Conservation (phyloP, 1,284 basidiomycete genomes). For the Fistulina hepatica region DNA sequence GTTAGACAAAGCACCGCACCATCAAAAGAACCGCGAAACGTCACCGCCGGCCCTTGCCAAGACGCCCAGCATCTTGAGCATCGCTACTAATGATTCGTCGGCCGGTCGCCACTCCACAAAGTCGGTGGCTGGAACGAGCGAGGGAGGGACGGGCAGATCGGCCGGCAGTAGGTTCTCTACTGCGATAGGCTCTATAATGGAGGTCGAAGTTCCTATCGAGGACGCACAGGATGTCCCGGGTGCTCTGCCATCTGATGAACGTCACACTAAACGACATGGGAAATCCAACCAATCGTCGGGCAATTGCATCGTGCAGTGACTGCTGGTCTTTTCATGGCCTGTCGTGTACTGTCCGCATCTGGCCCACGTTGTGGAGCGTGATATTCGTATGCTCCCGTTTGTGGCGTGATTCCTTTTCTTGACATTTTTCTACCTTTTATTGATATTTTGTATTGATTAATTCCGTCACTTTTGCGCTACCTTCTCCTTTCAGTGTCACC, state of each 20-base stretch:
- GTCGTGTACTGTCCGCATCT: too few relatives aligned
- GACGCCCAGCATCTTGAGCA: conserved; percentile 30
- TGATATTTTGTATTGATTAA: too few relatives aligned
- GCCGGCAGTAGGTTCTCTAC: conserved; percentile 19
- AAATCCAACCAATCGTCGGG: conserved; percentile 30
- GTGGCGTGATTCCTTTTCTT: too few relatives aligned
- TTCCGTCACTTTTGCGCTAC: too few relatives aligned
- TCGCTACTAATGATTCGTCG: conserved; percentile 34
- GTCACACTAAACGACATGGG: conserved; percentile 33
- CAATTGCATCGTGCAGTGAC: conserved; percentile 34
- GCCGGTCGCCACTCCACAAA: conserved; percentile 17
- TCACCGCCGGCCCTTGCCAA: conserved; percentile 43
- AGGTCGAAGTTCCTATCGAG: conserved; percentile 17
- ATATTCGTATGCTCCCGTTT: too few relatives aligned
- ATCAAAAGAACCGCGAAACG: conserved; percentile 31
- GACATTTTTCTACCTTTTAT: too few relatives aligned
- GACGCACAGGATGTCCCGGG: conserved; percentile 25
- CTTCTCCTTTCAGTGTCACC: too few relatives aligned
- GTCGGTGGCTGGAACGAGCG: conserved; percentile 15
- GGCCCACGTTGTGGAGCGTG: too few relatives aligned
- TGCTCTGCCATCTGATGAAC: conserved; percentile 24
- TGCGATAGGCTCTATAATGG: conserved; percentile 18
- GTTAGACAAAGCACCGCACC: conserved; percentile 12
- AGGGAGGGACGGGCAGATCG: conserved; percentile 13
- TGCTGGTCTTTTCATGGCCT: too few relatives aligned